phyloP scores from a whole-genome alignment of 768 basidiomycete species.

The Mycena floridula region DNA sequence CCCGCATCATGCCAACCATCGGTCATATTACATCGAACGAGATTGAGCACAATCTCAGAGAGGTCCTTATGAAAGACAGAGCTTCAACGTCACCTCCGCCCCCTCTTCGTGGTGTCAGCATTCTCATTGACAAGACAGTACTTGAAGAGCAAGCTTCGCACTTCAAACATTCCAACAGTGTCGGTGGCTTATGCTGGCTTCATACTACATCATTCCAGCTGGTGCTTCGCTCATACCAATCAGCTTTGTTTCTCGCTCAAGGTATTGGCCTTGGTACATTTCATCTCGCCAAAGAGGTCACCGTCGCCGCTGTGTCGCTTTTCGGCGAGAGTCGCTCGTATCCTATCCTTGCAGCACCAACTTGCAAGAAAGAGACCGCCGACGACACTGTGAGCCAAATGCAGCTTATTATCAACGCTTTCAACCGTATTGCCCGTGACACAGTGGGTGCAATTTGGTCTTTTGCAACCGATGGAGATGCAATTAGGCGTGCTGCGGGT shows the following conservation, averaged over 20 bases:
- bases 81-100: conserved; percentile 5
- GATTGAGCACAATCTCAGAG: conserved; percentile 7
- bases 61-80: conserved; percentile 2
- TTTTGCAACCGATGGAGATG: conserved; percentile 13
- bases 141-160: conserved; percentile 6
- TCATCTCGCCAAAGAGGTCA: conserved; percentile 11
- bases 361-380: conserved; percentile 7
- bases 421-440: neutral
- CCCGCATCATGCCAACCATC: conserved; percentile 3
- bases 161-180: conserved; percentile 5
- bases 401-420: conserved; percentile 2
- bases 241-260: neutral
- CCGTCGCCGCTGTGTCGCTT: conserved; percentile 3
- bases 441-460: conserved; percentile 10
- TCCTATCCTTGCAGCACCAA: conserved; percentile 8
- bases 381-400: neutral
- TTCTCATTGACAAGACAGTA: conserved; percentile 7
- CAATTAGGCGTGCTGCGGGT: conserved; percentile 4
- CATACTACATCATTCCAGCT: conserved; percentile 3
- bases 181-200: conserved; percentile 9
- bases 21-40: conserved; percentile 1
- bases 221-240: neutral
- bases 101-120: conserved; percentile 1
- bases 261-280: neutral
- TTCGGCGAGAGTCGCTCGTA: conserved; percentile 2